phyloP scores from a whole-genome alignment of 192 early-diverging fungal species.

The Backusella liffmaniae region DNA sequence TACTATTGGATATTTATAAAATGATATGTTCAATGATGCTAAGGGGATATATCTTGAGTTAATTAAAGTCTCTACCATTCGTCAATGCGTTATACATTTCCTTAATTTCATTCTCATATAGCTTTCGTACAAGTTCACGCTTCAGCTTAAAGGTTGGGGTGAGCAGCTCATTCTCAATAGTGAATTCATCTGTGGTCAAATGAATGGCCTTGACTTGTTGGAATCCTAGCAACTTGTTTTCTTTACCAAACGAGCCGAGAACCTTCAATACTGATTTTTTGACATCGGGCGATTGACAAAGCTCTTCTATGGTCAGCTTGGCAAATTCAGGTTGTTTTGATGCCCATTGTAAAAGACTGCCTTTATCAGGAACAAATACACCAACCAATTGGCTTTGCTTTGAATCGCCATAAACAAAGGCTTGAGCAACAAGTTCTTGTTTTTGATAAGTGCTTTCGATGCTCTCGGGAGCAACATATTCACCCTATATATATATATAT shows the following conservation, averaged over 20 bases:
- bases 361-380: conserved; percentile 81
- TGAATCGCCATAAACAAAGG: conserved; percentile 93
- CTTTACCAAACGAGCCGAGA: conserved; percentile 55
- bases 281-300: conserved; percentile 37
- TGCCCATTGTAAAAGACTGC: conserved; percentile 67
- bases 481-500: conserved; percentile 58
- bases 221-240: conserved; percentile 79
- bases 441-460: conserved; percentile 77
- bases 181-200: conserved; percentile 72
- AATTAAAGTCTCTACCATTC: conserved; percentile 28
- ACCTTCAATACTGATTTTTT: conserved; percentile 54
- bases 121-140: conserved; percentile 68
- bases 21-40: neutral
- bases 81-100: conserved; percentile 58
- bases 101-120: conserved; percentile 66
- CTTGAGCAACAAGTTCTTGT: conserved; percentile 74
- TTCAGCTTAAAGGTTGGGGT: conserved; percentile 95
- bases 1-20: neutral
- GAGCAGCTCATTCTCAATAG: conserved; percentile 77
- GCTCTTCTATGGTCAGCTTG: conserved; percentile 40
- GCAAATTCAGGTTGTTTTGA: conserved; percentile 23
- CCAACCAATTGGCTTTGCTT: conserved; percentile 82
- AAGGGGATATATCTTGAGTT: neutral
- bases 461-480: conserved; percentile 93
- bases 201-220: conserved; percentile 77